Evolutionary conservation across 2,329 filamentous ascomycete species (phyloP).

Genomic region (Alternaria sp.): DNA sequence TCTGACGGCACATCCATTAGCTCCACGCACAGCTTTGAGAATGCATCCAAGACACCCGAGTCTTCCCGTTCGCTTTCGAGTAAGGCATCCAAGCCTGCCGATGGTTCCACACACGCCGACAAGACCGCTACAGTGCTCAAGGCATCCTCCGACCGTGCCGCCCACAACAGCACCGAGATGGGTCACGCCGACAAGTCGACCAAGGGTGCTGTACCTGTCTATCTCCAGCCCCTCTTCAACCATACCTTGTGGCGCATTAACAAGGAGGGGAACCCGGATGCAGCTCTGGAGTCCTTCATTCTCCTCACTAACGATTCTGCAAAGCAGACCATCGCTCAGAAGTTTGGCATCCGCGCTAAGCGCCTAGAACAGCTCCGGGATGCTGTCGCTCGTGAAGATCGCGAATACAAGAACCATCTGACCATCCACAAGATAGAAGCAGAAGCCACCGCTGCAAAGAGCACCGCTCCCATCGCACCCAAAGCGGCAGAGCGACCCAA

Average conservation of each 20-base stretch:
- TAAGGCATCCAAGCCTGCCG: conserved; percentile 29
- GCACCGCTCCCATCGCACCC: conserved; percentile 23
- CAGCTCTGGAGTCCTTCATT: conserved; percentile 60
- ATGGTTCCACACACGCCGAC: conserved; percentile 39
- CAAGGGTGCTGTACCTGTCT: conserved; percentile 49
- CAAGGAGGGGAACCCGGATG: conserved; percentile 58
- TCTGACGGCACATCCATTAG: conserved; percentile 54
- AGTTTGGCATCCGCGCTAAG: conserved; percentile 61
- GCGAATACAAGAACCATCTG: conserved; percentile 56
- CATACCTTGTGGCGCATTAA: conserved; percentile 62
- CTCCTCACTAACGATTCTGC: conserved; percentile 60
- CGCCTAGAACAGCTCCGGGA: conserved; percentile 61
- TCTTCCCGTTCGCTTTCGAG: conserved; percentile 52
- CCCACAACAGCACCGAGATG: conserved; percentile 43
- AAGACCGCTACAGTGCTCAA: conserved; percentile 19
- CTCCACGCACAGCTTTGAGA: conserved; percentile 54
- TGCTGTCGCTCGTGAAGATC: conserved; percentile 59
- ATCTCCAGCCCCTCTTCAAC: conserved; percentile 60
- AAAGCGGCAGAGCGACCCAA: conserved; percentile 39
- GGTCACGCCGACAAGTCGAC: conserved; percentile 34
- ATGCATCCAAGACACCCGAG: conserved; percentile 50
- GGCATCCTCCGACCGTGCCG: conserved; percentile 39
- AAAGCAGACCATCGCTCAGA: conserved; percentile 58
- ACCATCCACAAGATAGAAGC: conserved; percentile 51
- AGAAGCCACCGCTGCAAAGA: conserved; percentile 32